Percentiles rank a stretch among this genome's conserved stretches.
Conservation (phyloP, 202 grass and related monocot genomes). For the Musa balbisiana region DNA sequence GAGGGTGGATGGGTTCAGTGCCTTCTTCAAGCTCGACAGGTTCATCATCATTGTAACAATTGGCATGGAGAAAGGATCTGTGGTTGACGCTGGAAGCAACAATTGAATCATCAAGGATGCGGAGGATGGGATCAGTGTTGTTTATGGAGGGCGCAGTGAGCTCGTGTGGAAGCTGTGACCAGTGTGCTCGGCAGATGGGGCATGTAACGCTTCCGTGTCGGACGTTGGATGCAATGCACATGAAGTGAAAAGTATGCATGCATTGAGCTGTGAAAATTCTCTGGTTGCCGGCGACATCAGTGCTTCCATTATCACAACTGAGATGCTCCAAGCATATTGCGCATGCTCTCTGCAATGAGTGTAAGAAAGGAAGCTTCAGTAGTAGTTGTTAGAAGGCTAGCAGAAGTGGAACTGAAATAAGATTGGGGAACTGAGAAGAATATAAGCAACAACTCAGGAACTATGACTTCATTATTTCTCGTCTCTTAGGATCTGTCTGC, state of each 20-base stretch:
- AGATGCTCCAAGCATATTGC: conserved; percentile 87
- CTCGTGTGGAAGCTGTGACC: conserved; percentile 76
- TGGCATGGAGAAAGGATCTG: conserved; percentile 53
- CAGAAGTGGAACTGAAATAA: conserved; percentile 13
- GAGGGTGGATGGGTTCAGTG: conserved; percentile 34
- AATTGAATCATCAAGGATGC: conserved; percentile 97
- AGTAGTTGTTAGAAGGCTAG: background rate
- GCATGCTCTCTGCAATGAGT: conserved; percentile 55
- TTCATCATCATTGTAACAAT: conserved; percentile 82
- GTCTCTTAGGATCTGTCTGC: too few relatives aligned
- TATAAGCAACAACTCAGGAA: too few relatives aligned
- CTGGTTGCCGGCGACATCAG: conserved; percentile 22
- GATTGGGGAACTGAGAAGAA: background rate
- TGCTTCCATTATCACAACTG: conserved; percentile 17
- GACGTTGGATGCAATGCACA: conserved; percentile 88
- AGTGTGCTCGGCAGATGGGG: conserved; percentile 87
- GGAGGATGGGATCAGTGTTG: conserved; percentile 58
- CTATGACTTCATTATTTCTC: too few relatives aligned
- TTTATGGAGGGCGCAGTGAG: background rate
- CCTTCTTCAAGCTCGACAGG: conserved; percentile 47
- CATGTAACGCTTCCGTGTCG: conserved; percentile 80
- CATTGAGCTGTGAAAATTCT: conserved; percentile 75
- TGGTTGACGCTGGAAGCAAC: conserved; percentile 76
- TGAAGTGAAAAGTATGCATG: conserved; percentile 78
- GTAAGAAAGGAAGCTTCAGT: background rate